Evolutionary conservation across 495 filamentous ascomycete species (phyloP).

Genomic region (Venustampulla echinocandica): DNA sequence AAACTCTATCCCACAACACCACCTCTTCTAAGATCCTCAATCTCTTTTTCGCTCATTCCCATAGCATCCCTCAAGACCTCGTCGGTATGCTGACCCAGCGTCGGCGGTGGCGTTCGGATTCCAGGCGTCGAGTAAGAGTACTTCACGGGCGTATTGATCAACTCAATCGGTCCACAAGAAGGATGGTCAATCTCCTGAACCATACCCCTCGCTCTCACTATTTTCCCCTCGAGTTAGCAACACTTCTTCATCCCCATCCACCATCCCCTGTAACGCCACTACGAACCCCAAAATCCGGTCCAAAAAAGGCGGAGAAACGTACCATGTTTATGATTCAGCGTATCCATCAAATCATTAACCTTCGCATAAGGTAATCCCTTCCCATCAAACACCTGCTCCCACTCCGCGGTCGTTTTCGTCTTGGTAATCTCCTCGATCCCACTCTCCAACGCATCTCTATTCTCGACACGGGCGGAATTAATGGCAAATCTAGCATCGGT

Average conservation of each 20-base stretch:
- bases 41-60: neutral
- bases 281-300: too few species aligned
- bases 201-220: constrained; percentile 69
- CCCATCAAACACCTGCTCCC: constrained; percentile 83
- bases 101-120: constrained; percentile 70
- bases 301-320: neutral
- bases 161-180: constrained; percentile 69
- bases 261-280: neutral
- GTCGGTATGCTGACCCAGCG: constrained; percentile 81
- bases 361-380: constrained; percentile 91
- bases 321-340: constrained; percentile 78
- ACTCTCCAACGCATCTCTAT: constrained; percentile 63
- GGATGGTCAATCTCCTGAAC: constrained; percentile 75
- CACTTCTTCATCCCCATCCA: neutral
- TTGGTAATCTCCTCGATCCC: constrained; percentile 64
- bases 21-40: neutral
- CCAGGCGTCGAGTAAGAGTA: constrained; percentile 71
- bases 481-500: constrained; percentile 62
- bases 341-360: constrained; percentile 78
- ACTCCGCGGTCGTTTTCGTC: constrained; percentile 75
- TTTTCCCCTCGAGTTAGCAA: neutral
- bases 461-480: constrained; percentile 70
- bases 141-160: constrained; percentile 88
- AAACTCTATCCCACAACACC: neutral
- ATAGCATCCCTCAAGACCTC: constrained; percentile 61